phyloP scores from a whole-genome alignment of 345 rosid species.

The Euclidium syriacum region DNA sequence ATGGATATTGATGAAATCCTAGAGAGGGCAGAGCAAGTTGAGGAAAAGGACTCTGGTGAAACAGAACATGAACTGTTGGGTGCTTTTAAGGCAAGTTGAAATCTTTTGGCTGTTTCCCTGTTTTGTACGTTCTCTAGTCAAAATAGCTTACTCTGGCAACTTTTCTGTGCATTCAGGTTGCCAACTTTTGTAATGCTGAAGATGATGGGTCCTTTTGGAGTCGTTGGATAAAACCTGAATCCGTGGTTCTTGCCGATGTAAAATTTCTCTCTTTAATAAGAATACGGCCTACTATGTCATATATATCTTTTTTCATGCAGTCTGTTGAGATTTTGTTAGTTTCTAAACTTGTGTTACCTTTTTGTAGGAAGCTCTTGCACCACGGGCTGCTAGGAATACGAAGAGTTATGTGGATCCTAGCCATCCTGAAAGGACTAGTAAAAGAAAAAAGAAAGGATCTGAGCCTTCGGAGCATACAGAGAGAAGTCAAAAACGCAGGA shows the following conservation, averaged over 20 bases:
- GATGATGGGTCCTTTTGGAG: slow-evolving; percentile 99
- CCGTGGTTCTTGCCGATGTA: slow-evolving; percentile 86
- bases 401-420: slow-evolving; percentile 90
- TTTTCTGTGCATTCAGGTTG: slow-evolving; percentile 54
- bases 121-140: not conserved
- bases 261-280: slow-evolving; percentile 18
- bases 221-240: slow-evolving; percentile 99
- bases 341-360: slow-evolving; percentile 18
- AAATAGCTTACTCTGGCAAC: slow-evolving; percentile 7
- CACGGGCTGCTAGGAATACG: slow-evolving; percentile 91
- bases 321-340: not conserved
- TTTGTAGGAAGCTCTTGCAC: slow-evolving; percentile 79
- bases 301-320: not conserved
- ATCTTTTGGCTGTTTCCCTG: not conserved
- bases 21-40: slow-evolving; percentile 97
- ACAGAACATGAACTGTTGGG: slow-evolving; percentile 75
- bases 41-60: slow-evolving; percentile 68
- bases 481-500: slow-evolving; percentile 75
- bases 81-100: slow-evolving; percentile 83
- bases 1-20: slow-evolving; percentile 99
- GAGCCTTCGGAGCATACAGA: slow-evolving; percentile 61
- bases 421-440: slow-evolving; percentile 64
- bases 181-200: slow-evolving; percentile 82
- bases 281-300: not conserved
- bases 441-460: slow-evolving; percentile 84